phyloP scores from a whole-genome alignment of 2,329 filamentous ascomycete genomes.

The Fusarium aywerte region DNA sequence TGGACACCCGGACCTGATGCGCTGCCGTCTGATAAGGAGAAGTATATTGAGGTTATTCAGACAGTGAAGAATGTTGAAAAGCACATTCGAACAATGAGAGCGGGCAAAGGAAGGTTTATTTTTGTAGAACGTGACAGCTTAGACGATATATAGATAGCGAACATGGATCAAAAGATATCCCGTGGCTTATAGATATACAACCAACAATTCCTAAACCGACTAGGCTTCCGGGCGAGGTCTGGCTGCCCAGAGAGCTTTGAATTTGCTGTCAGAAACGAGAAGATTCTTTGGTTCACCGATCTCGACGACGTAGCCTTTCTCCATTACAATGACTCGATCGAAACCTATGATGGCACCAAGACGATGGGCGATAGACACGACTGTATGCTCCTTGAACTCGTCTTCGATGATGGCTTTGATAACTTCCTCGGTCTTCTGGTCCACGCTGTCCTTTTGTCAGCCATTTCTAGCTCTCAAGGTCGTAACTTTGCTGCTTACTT shows the following conservation, averaged over 20 bases:
- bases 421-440: conserved; percentile 48
- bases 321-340: conserved; percentile 46
- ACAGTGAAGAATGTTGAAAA: conserved; percentile 59
- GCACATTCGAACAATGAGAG: conserved; percentile 58
- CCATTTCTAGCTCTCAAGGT: not conserved
- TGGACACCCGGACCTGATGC: conserved; percentile 53
- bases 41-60: conserved; percentile 51
- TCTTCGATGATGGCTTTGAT: conserved; percentile 50
- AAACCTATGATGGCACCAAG: conserved; percentile 56
- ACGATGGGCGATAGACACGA: conserved; percentile 58
- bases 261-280: conserved; percentile 30
- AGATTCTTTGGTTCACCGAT: conserved; percentile 43
- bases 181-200: not conserved
- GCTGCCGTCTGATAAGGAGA: conserved; percentile 48
- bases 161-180: not conserved
- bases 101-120: conserved; percentile 61
- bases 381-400: conserved; percentile 59
- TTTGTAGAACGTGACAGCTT: conserved; percentile 58
- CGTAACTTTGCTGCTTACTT: conserved; percentile 18
- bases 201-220: too few species aligned
- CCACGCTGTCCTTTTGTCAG: conserved; percentile 45
- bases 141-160: conserved; percentile 30
- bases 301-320: conserved; percentile 44
- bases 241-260: conserved; percentile 49
- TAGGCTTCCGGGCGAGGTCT: not conserved